Conservation (phyloP, 2,329 filamentous ascomycete species). For the Pseudogymnoascus sp. region DNA sequence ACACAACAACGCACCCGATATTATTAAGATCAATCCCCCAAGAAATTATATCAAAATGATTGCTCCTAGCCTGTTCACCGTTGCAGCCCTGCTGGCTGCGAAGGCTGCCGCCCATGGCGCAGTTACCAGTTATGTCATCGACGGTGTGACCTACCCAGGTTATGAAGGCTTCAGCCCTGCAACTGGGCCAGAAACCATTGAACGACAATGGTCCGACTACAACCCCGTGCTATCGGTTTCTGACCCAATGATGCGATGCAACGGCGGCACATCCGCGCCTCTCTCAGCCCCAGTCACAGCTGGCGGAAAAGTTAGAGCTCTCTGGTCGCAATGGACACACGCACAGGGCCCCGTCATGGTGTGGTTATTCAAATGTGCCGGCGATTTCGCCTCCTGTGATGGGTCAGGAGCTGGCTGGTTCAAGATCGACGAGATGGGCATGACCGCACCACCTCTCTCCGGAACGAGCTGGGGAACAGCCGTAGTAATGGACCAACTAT, state of each 20-base stretch:
- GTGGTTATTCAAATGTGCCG: slow-evolving; percentile 45
- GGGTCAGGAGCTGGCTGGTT: slow-evolving; percentile 48
- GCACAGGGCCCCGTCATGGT: slow-evolving; percentile 51
- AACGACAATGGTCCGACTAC: slow-evolving; percentile 50
- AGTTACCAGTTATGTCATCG: slow-evolving; percentile 41
- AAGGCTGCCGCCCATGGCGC: slow-evolving; percentile 30
- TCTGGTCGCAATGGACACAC: slow-evolving; percentile 51
- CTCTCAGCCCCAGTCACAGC: slow-evolving; percentile 38
- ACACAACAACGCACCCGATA: background rate
- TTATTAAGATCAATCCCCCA: background rate
- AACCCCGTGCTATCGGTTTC: slow-evolving; percentile 42
- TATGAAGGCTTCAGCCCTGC: slow-evolving; percentile 42
- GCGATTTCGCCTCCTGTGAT: slow-evolving; percentile 40
- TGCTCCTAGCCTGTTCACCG: slow-evolving; percentile 28
- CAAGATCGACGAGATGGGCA: slow-evolving; percentile 48
- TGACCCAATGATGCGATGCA: slow-evolving; percentile 46
- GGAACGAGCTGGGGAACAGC: slow-evolving; percentile 41
- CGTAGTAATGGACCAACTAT: slow-evolving; percentile 34
- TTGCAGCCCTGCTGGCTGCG: slow-evolving; percentile 24
- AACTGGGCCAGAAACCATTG: slow-evolving; percentile 42
- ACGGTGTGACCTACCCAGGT: slow-evolving; percentile 34
- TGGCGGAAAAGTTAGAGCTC: slow-evolving; percentile 39
- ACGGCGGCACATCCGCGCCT: slow-evolving; percentile 42
- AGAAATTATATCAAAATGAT: slow-evolving; percentile 26
- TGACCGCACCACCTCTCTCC: slow-evolving; percentile 37